These are phyloP conservation scores for Meyerozyma athensensis DNA, from an alignment of 1,139 yeast species.

Conservation along the genomic window DNA sequence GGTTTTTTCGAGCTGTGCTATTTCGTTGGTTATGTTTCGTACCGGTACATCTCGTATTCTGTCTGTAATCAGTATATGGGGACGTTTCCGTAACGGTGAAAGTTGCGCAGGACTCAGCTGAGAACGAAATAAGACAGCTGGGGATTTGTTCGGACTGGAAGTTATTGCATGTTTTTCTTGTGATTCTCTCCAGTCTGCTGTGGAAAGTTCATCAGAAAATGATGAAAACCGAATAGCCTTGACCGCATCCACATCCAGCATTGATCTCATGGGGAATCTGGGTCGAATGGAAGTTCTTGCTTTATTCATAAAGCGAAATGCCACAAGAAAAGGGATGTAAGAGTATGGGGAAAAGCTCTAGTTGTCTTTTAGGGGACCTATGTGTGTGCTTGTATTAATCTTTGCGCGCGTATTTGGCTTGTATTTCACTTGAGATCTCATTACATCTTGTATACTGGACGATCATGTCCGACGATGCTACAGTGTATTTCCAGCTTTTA, in stretches of 20 bases:
- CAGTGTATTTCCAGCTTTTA: slow-evolving; percentile 1
- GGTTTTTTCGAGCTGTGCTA: not conserved
- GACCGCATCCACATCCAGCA: not conserved
- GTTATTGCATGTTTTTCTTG: not conserved
- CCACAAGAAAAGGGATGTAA: too few species aligned
- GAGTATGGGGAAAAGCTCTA: too few species aligned
- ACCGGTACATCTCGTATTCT: not conserved
- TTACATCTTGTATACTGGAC: too few species aligned
- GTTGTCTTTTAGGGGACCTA: too few species aligned
- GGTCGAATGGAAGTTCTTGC: not conserved
- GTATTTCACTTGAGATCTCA: too few species aligned
- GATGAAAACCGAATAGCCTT: slow-evolving; percentile 2
- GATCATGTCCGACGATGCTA: not conserved
- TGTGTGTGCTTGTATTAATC: too few species aligned
- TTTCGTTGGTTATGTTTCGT: not conserved
- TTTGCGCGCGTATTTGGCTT: too few species aligned
- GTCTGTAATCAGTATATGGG: not conserved
- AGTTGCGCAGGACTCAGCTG: not conserved
- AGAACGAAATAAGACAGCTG: not conserved
- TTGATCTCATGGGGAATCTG: not conserved
- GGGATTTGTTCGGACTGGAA: not conserved
- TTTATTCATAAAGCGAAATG: not conserved
- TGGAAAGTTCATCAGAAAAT: not conserved
- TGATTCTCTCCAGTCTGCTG: not conserved
- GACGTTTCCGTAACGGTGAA: not conserved